Evolutionary conservation across 2,329 filamentous ascomycete species (phyloP).

Genomic region (Pezicula neosporulosa): DNA sequence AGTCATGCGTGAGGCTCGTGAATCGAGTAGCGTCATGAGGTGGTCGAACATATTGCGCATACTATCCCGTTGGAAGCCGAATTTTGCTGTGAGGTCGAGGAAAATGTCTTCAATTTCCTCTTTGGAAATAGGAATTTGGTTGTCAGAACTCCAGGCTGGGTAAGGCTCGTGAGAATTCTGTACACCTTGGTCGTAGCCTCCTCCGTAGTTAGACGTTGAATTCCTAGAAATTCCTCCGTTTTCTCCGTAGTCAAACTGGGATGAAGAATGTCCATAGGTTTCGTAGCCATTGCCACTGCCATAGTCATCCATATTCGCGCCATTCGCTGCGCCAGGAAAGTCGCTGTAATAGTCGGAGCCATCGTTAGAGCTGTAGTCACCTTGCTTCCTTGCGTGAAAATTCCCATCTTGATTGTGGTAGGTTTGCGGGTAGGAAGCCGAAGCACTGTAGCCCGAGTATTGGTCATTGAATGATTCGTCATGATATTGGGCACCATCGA

Average conservation of each 20-base stretch:
- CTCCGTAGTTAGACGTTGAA: slow-evolving; percentile 94
- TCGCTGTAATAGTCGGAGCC: slow-evolving; percentile 99
- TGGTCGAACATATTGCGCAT: slow-evolving; percentile 99
- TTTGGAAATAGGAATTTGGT: slow-evolving; percentile 95
- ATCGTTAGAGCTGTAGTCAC: slow-evolving; percentile 82
- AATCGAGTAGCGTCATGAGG: slow-evolving; percentile 93
- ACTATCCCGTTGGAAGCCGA: slow-evolving; percentile 98
- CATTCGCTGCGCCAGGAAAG: slow-evolving; percentile 97
- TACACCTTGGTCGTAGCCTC: slow-evolving; percentile 92
- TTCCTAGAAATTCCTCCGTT: slow-evolving; percentile 88
- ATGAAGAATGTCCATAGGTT: slow-evolving; percentile 90
- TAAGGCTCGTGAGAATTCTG: slow-evolving; percentile 95
- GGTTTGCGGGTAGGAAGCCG: slow-evolving; percentile 8
- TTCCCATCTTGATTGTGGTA: slow-evolving; percentile 36
- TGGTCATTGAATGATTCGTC: slow-evolving; percentile 52
- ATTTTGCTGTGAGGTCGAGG: slow-evolving; percentile 89
- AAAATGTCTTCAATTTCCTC: slow-evolving; percentile 99
- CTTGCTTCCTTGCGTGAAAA: slow-evolving; percentile 52
- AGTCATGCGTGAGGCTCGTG: slow-evolving; percentile 94
- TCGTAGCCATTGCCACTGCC: slow-evolving; percentile 81
- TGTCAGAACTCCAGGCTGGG: slow-evolving; percentile 95
- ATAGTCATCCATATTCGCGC: slow-evolving; percentile 98
- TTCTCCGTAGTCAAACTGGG: slow-evolving; percentile 92
- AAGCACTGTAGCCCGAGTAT: slow-evolving; percentile 68
- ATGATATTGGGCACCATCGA: slow-evolving; percentile 86